Conservation (phyloP, 352 stramenopile species). For the Phytopythium ostracodes region DNA sequence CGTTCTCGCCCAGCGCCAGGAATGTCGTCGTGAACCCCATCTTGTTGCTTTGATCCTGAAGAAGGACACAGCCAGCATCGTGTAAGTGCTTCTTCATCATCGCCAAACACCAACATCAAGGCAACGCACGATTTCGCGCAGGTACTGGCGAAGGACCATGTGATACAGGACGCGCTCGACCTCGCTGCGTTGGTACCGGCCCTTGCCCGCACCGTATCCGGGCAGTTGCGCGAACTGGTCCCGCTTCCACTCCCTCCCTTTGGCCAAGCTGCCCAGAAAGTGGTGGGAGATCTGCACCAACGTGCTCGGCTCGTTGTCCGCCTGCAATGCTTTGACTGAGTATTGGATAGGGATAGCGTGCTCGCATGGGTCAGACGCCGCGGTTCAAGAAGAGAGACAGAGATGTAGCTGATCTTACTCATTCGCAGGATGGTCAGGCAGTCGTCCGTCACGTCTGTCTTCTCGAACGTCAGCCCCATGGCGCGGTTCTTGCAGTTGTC, state of each 20-base stretch:
- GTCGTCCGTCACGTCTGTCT: slow-evolving; percentile 74
- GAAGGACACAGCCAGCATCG: neutral
- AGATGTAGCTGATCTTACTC: slow-evolving; percentile 30
- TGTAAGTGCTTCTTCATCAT: neutral
- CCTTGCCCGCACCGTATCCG: slow-evolving; percentile 69
- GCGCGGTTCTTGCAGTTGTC: slow-evolving; percentile 87
- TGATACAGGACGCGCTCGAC: slow-evolving; percentile 84
- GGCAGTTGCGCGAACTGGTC: slow-evolving; percentile 49
- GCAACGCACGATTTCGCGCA: slow-evolving; percentile 58
- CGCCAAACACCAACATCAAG: neutral
- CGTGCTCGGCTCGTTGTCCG: slow-evolving; percentile 52
- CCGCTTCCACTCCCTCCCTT: slow-evolving; percentile 71
- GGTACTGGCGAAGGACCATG: slow-evolving; percentile 85
- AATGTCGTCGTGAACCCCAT: slow-evolving; percentile 86
- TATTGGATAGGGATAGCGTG: neutral
- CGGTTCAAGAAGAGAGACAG: neutral
- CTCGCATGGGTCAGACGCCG: neutral
- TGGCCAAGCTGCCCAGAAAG: slow-evolving; percentile 61
- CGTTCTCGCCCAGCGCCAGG: slow-evolving; percentile 49
- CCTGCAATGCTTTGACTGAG: slow-evolving; percentile 58
- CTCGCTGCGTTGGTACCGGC: slow-evolving; percentile 70
- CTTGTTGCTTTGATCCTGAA: slow-evolving; percentile 70
- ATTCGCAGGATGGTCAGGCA: slow-evolving; percentile 56
- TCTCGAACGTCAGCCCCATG: slow-evolving; percentile 59
- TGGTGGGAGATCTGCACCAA: slow-evolving; percentile 73